phyloP scores from a whole-genome alignment of 345 rosid species.

The Balakata baccata region DNA sequence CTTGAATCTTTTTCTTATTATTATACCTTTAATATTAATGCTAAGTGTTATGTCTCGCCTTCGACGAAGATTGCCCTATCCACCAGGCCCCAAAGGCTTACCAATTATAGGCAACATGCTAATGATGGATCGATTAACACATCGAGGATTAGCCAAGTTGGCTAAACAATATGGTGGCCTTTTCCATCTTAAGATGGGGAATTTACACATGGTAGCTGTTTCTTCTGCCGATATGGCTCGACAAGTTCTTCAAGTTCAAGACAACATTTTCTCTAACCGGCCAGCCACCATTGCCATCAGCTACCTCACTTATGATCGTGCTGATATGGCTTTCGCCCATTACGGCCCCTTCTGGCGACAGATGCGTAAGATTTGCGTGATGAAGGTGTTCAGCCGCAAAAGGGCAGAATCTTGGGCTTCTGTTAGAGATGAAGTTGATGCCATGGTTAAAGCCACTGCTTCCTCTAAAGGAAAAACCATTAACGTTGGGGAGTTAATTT shows the following conservation, averaged over 20 bases:
- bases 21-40: conserved; percentile 41
- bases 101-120: conserved; percentile 85
- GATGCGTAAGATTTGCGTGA: conserved; percentile 89
- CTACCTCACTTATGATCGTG: conserved; percentile 80
- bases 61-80: conserved; percentile 50
- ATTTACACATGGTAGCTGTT: conserved; percentile 61
- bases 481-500: conserved; percentile 74
- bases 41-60: conserved; percentile 33
- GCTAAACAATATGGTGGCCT: conserved; percentile 75
- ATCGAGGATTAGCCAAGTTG: conserved; percentile 73
- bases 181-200: conserved; percentile 74
- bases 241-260: conserved; percentile 86
- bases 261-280: conserved; percentile 75
- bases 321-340: conserved; percentile 96
- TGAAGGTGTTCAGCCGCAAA: conserved; percentile 88
- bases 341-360: conserved; percentile 98
- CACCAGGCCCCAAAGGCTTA: conserved; percentile 86
- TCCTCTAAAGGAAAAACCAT: conserved; percentile 45
- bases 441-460: conserved; percentile 38
- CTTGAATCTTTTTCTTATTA: conserved; percentile 24
- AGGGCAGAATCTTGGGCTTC: conserved; percentile 94
- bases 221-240: conserved; percentile 70
- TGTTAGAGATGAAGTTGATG: conserved; percentile 78
- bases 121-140: conserved; percentile 89
- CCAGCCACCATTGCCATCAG: conserved; percentile 80